A percentile compares a stretch with the other conserved stretches of the same genome.
Evolutionary conservation across 2,329 filamentous ascomycete species (phyloP).

Genomic region (Neofusicoccum cordaticola): DNA sequence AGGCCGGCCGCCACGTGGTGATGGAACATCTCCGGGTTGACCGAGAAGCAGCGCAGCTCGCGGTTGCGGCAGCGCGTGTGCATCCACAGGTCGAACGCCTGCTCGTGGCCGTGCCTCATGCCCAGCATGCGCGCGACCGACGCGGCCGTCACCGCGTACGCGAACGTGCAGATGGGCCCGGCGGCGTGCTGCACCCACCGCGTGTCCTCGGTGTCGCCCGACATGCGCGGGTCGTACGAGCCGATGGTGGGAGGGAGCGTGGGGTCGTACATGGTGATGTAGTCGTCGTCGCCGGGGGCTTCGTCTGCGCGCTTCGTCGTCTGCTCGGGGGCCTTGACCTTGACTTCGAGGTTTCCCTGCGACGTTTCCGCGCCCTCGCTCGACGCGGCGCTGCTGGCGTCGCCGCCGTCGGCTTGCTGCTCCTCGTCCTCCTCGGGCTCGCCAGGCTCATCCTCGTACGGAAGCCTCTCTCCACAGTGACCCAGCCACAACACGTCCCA

Average conservation of each 20-base stretch:
- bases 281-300: conserved; percentile 9
- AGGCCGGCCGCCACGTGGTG: conserved; percentile 18
- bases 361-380: not conserved
- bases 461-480: conserved; percentile 15
- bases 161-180: conserved; percentile 20
- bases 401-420: not conserved
- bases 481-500: conserved; percentile 17
- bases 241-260: conserved; percentile 10
- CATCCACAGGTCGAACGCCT: conserved; percentile 19
- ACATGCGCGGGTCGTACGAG: conserved; percentile 15
- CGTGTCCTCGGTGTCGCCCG: not conserved
- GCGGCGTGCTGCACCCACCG: conserved; percentile 15
- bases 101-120: conserved; percentile 6
- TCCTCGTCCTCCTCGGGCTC: not conserved
- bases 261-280: conserved; percentile 14
- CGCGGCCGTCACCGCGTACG: conserved; percentile 18
- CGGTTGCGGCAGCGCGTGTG: conserved; percentile 18
- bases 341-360: no score
- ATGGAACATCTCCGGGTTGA: conserved; percentile 21
- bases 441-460: not conserved
- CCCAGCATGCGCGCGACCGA: conserved; percentile 11
- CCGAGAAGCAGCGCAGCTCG: conserved; percentile 17
- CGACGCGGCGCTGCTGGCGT: not conserved
- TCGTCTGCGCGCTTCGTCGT: not conserved
- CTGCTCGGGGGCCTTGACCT: no score